phyloP scores from a whole-genome alignment of 2,329 filamentous ascomycete genomes.

The Xylariaceae sp. region DNA sequence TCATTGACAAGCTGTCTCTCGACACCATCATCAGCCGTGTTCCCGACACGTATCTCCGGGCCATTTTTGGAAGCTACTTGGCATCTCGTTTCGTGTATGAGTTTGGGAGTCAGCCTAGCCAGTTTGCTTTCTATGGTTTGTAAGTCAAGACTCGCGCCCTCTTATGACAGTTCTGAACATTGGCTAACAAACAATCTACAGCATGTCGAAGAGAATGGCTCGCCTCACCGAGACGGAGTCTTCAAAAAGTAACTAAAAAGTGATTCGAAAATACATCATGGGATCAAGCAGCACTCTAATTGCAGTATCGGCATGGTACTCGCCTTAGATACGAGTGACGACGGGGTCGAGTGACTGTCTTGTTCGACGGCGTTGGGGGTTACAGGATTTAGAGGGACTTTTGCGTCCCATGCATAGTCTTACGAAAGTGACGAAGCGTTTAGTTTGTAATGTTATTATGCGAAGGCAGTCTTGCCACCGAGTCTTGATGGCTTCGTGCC shows the following conservation, averaged over 20 bases:
- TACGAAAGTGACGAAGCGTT: slow-evolving; percentile 6
- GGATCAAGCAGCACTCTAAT: not conserved
- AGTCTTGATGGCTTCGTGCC: not conserved
- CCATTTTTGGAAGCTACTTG: slow-evolving; percentile 94
- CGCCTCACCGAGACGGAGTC: too few species aligned
- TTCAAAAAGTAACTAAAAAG: slow-evolving; percentile 34
- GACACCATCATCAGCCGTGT: slow-evolving; percentile 83
- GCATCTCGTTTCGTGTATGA: slow-evolving; percentile 95
- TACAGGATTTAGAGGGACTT: slow-evolving; percentile 7
- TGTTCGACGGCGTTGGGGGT: slow-evolving; percentile 6
- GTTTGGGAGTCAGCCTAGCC: slow-evolving; percentile 85
- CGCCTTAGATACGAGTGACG: not conserved
- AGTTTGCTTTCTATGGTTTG: slow-evolving; percentile 99
- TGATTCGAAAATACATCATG: slow-evolving; percentile 8
- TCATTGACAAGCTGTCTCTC: slow-evolving; percentile 85
- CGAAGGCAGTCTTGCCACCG: not conserved
- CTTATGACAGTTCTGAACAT: not conserved
- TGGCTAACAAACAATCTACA: slow-evolving; percentile 36
- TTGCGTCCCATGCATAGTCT: slow-evolving; percentile 1
- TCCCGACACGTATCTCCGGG: slow-evolving; percentile 83
- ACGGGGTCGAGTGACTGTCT: not conserved
- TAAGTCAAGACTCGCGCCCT: slow-evolving; percentile 45
- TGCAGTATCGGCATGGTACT: not conserved
- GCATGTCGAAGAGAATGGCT: slow-evolving; percentile 61
- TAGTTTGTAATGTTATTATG: not conserved